These are phyloP conservation scores for Leptodontidium sp. DNA, from an alignment of 2,329 filamentous ascomycete species.

Conservation along the genomic window DNA sequence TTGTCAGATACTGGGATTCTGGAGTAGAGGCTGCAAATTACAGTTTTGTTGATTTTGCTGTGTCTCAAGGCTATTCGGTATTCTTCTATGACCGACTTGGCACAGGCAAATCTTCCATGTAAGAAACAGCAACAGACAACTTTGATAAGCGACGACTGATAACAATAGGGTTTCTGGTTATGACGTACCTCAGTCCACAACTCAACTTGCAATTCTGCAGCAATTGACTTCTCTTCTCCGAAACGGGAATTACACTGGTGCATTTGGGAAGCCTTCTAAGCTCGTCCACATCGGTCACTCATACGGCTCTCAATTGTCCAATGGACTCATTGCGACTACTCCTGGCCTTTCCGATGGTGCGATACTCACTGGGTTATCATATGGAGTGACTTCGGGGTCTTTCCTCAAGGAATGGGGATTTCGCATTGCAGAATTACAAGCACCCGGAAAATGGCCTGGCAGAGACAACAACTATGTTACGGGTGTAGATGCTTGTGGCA, in stretches of 20 bases:
- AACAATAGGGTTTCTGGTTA: conserved; percentile 35
- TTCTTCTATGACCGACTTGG: conserved; percentile 51
- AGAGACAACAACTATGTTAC: conserved; percentile 36
- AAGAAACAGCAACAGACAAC: neutral
- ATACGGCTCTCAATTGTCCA: conserved; percentile 66
- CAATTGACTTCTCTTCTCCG: conserved; percentile 32
- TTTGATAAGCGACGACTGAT: neutral
- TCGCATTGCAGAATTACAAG: conserved; percentile 39
- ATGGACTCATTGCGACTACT: conserved; percentile 59
- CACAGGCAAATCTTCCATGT: conserved; percentile 45
- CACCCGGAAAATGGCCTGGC: conserved; percentile 33
- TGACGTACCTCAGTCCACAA: conserved; percentile 44
- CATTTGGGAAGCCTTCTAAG: conserved; percentile 45
- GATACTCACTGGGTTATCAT: conserved; percentile 65
- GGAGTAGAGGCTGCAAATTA: conserved; percentile 43
- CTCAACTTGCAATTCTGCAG: conserved; percentile 35
- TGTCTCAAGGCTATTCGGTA: conserved; percentile 46
- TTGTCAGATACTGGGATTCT: conserved; percentile 46
- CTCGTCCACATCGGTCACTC: conserved; percentile 71
- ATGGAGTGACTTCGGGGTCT: conserved; percentile 22
- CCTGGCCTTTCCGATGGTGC: conserved; percentile 64
- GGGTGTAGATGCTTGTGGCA: conserved; percentile 41
- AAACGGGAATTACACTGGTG: conserved; percentile 38
- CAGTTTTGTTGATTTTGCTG: conserved; percentile 48
- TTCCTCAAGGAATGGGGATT: conserved; percentile 32